Percentiles rank a stretch among this genome's conserved stretches.
phyloP scores from a whole-genome alignment of 2,329 filamentous ascomycete species.

The Bipolaris cookei region DNA sequence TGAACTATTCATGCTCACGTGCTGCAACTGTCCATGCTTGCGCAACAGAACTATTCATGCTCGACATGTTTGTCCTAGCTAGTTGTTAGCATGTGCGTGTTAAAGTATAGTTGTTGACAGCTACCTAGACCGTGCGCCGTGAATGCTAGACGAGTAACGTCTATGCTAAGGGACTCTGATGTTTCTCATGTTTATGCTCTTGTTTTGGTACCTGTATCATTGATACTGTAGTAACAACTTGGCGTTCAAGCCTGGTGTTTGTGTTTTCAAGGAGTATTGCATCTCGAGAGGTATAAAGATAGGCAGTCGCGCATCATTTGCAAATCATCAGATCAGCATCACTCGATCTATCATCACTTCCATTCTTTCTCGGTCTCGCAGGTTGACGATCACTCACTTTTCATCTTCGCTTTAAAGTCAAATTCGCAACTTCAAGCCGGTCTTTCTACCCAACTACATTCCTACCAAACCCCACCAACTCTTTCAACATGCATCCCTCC shows the following conservation, averaged over 20 bases:
- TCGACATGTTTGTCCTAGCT: background rate
- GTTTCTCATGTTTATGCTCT: background rate
- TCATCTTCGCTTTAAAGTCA: background rate
- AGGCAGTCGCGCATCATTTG: background rate
- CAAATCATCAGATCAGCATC: background rate
- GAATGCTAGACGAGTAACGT: background rate
- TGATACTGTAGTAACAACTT: constrained; percentile 3
- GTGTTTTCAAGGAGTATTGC: background rate
- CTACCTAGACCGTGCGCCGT: background rate
- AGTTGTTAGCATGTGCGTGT: background rate
- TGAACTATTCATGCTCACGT: background rate
- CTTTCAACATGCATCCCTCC: constrained; percentile 3
- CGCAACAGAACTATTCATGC: constrained; percentile 2
- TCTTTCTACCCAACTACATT: background rate
- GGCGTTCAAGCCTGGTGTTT: background rate
- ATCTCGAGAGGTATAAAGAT: constrained; percentile 2
- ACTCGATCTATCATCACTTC: background rate
- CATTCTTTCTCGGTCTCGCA: constrained; percentile 1
- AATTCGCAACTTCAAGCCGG: background rate
- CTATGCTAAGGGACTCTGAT: background rate
- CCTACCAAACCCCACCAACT: background rate
- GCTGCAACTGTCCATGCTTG: background rate
- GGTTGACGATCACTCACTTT: background rate
- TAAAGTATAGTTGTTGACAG: background rate
- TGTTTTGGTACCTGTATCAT: background rate